Conservation (phyloP, 2,329 filamentous ascomycete species). For the Claviceps sp. region DNA sequence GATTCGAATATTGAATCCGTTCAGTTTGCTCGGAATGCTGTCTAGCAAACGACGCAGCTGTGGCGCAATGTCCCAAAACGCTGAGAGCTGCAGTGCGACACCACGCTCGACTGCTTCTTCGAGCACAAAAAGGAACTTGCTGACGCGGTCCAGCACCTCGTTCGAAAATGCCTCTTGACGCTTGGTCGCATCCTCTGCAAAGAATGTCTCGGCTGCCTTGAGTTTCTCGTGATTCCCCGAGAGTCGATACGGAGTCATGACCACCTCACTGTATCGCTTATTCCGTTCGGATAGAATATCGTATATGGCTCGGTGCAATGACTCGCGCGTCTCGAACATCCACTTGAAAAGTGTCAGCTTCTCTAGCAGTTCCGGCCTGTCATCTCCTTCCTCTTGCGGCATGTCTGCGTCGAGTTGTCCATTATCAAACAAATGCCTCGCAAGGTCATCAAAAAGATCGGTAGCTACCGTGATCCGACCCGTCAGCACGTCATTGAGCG, state of each 20-base stretch:
- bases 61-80: slow-evolving; percentile 96
- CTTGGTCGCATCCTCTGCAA: slow-evolving; percentile 61
- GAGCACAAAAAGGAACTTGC: slow-evolving; percentile 65
- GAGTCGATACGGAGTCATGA: slow-evolving; percentile 65
- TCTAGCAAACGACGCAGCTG: slow-evolving; percentile 65
- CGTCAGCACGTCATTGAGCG: slow-evolving; percentile 67
- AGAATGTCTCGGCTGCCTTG: slow-evolving; percentile 67
- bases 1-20: slow-evolving; percentile 59
- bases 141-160: slow-evolving; percentile 58
- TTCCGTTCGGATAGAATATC: slow-evolving; percentile 77
- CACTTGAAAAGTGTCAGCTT: slow-evolving; percentile 92
- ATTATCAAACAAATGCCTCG: slow-evolving; percentile 58
- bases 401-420: slow-evolving; percentile 54
- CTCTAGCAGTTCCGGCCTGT: slow-evolving; percentile 84
- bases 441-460: slow-evolving; percentile 63
- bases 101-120: slow-evolving; percentile 77
- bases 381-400: slow-evolving; percentile 88
- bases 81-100: slow-evolving; percentile 80
- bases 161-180: slow-evolving; percentile 58
- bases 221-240: slow-evolving; percentile 69
- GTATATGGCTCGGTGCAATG: slow-evolving; percentile 71
- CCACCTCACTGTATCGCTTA: slow-evolving; percentile 71
- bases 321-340: slow-evolving; percentile 91
- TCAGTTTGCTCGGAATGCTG: slow-evolving; percentile 52
- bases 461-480: slow-evolving; percentile 62